phyloP scores from a whole-genome alignment of 202 grass and related monocot genomes.

The Setaria italica region DNA sequence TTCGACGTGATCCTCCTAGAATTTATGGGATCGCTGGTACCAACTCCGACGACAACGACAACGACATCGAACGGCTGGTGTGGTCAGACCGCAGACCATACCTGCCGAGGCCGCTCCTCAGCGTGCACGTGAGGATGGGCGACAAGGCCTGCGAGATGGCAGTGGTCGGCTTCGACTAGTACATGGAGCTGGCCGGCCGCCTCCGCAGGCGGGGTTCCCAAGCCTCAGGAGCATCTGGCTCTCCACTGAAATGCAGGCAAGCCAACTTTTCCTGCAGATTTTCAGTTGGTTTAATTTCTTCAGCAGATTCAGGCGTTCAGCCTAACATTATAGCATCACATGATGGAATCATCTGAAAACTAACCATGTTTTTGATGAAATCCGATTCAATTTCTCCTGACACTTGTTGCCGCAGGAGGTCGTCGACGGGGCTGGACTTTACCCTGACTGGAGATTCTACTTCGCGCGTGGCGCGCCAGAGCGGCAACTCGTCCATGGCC shows the following conservation, averaged over 20 bases:
- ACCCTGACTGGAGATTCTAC: constrained; percentile 64
- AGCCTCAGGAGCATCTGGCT: constrained; percentile 61
- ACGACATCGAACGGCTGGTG: constrained; percentile 57
- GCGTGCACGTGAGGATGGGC: constrained; percentile 80
- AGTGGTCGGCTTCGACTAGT: background rate
- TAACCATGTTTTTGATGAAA: background rate
- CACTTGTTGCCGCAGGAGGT: constrained; percentile 52
- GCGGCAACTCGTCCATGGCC: constrained; percentile 50
- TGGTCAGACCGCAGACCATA: constrained; percentile 68
- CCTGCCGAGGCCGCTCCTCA: constrained; percentile 59
- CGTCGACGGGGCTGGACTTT: constrained; percentile 41
- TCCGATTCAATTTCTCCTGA: background rate
- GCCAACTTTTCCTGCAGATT: background rate
- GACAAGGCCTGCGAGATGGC: constrained; percentile 58
- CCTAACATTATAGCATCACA: background rate
- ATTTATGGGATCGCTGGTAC: background rate
- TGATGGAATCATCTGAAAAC: background rate
- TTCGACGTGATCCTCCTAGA: too few relatives aligned
- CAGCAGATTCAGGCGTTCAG: background rate
- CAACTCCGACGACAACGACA: constrained; percentile 47
- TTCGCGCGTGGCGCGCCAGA: constrained; percentile 59
- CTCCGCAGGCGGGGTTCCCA: background rate
- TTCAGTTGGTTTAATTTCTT: background rate
- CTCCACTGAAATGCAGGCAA: constrained; percentile 79
- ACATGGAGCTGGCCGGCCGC: background rate